phyloP scores from a whole-genome alignment of 192 early-diverging fungal genomes.

The Coemansia sp. region DNA sequence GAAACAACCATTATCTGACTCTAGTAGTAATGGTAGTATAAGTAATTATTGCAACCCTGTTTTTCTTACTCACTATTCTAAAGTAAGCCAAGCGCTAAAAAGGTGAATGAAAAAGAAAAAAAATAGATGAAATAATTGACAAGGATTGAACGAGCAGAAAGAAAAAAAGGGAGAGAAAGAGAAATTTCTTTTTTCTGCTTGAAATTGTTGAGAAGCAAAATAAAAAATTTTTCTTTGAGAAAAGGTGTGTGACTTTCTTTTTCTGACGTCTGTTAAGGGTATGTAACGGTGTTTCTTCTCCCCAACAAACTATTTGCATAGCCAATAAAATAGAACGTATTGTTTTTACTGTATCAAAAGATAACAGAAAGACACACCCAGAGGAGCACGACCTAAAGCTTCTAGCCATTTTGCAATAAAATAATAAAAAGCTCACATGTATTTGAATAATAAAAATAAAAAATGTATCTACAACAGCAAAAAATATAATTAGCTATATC shows the following conservation, averaged over 20 bases:
- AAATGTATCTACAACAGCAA: too few species aligned
- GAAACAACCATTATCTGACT: conserved; percentile 51
- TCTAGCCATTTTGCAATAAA: too few species aligned
- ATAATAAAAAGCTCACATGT: too few species aligned
- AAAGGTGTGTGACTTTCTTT: conserved; percentile 12
- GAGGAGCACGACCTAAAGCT: too few species aligned
- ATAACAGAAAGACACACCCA: too few species aligned
- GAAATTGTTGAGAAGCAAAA: not conserved
- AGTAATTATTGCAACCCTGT: not conserved
- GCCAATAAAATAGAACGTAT: not conserved
- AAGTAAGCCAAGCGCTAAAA: not conserved
- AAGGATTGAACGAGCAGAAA: not conserved
- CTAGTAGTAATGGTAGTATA: not conserved
- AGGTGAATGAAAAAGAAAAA: not conserved
- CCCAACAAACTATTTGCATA: not conserved
- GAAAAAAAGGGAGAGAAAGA: conserved; percentile 3
- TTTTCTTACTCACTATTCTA: conserved; percentile 1
- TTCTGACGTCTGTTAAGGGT: not conserved
- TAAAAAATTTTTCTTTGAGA: conserved; percentile 12
- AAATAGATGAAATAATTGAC: conserved; percentile 3
- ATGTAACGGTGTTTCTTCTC: not conserved
- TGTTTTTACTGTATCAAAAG: too few species aligned
- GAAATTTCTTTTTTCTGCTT: not conserved
- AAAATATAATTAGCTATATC: too few species aligned
- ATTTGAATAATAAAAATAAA: too few species aligned